A percentile compares a stretch with the other conserved stretches of the same genome.
These are phyloP conservation scores for Aspergillus carlsbadensis DNA, from an alignment of 495 filamentous ascomycete species.

Conservation along the genomic window DNA sequence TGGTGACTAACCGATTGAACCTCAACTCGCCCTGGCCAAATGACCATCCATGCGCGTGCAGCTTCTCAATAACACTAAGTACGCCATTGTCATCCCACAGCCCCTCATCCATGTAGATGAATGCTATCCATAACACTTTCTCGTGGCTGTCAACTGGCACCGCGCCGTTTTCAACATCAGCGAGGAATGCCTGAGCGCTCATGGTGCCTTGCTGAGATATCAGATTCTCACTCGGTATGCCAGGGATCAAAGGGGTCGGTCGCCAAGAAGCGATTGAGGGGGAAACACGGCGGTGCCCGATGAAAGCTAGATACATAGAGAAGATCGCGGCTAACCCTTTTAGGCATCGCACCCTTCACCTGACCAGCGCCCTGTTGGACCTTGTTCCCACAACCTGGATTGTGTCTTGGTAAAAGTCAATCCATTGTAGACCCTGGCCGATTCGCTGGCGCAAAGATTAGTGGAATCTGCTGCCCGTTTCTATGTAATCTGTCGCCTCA, in stretches of 20 bases:
- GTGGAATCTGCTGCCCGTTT: no score
- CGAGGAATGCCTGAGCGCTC: conserved; percentile 20
- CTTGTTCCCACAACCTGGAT: no score
- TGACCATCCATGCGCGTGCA: conserved; percentile 23
- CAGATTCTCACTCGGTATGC: neutral
- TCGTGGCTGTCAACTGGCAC: conserved; percentile 20
- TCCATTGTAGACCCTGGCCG: no score
- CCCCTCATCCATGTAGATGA: conserved; percentile 22
- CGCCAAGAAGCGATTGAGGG: no score
- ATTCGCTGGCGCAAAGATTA: no score
- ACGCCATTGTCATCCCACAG: conserved; percentile 20
- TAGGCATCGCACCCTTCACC: neutral
- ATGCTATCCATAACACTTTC: conserved; percentile 22
- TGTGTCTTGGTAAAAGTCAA: no score
- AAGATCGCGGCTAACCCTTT: neutral
- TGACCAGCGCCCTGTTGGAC: neutral
- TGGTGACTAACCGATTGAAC: conserved; percentile 23
- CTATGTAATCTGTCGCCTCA: no score
- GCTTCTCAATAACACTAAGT: conserved; percentile 22
- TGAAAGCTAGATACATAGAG: no score
- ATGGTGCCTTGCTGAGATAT: conserved; percentile 11
- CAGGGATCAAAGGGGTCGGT: no score
- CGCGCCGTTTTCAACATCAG: conserved; percentile 20
- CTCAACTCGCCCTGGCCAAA: conserved; percentile 24
- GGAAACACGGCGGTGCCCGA: no score